Percentiles rank a stretch among this genome's conserved stretches.
Conservation (phyloP, 768 basidiomycete species). For the Hypsizygus marmoreus region DNA sequence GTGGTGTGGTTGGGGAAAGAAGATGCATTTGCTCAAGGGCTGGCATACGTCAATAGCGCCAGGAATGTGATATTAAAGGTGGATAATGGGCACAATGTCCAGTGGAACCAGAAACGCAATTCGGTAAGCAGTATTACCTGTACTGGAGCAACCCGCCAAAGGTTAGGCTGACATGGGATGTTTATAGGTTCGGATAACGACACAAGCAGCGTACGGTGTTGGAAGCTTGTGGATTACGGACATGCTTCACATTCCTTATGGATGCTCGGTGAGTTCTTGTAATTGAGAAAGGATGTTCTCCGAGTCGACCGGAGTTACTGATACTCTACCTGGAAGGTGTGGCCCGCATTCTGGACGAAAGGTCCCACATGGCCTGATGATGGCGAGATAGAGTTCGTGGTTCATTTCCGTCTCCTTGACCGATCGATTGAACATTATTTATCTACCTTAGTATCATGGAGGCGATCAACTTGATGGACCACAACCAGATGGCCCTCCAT, state of each 20-base stretch:
- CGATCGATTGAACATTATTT: slow-evolving; percentile 20
- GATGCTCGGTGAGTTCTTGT: slow-evolving; percentile 45
- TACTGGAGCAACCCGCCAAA: too few species aligned
- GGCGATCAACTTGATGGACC: slow-evolving; percentile 70
- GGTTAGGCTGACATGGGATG: background rate
- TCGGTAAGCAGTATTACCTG: slow-evolving; percentile 47
- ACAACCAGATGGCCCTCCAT: slow-evolving; percentile 82
- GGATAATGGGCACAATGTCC: slow-evolving; percentile 65
- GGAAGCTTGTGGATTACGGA: slow-evolving; percentile 49
- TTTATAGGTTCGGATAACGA: slow-evolving; percentile 45
- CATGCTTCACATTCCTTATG: slow-evolving; percentile 48
- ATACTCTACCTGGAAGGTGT: slow-evolving; percentile 31
- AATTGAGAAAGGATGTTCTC: too few species aligned
- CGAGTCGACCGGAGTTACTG: background rate
- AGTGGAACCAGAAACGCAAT: slow-evolving; percentile 52
- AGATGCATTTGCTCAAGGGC: slow-evolving; percentile 44
- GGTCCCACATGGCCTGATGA: slow-evolving; percentile 43
- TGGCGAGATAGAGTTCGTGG: slow-evolving; percentile 49
- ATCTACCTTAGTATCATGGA: slow-evolving; percentile 65
- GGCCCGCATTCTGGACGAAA: slow-evolving; percentile 54
- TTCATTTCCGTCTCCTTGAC: background rate
- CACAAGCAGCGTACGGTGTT: slow-evolving; percentile 41
- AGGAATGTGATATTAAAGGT: slow-evolving; percentile 75
- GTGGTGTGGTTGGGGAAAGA: slow-evolving; percentile 57
- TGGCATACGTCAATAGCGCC: slow-evolving; percentile 61